Percentiles rank a stretch among this genome's conserved stretches.
These are phyloP conservation scores for Solanum appendiculatum DNA, from an alignment of 257 asterid species.

Conservation along the genomic window DNA sequence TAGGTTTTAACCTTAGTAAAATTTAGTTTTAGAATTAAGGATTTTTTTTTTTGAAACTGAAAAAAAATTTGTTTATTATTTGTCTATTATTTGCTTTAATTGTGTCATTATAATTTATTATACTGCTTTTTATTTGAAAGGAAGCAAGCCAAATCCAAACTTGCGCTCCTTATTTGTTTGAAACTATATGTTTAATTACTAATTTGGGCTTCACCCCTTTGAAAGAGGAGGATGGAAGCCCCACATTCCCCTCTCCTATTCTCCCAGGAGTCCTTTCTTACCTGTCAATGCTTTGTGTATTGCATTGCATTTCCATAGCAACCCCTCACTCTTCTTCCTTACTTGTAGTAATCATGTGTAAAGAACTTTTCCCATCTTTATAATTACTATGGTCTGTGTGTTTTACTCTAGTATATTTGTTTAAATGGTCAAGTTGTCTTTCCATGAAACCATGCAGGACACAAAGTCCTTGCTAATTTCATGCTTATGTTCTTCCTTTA, in stretches of 20 bases:
- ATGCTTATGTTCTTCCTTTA: background rate
- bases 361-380: background rate
- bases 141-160: no score
- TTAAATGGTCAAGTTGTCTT: background rate
- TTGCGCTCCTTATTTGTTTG: no score
- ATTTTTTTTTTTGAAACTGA: no score
- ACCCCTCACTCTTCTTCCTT: background rate
- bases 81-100: no score
- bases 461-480: background rate
- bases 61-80: no score
- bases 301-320: background rate
- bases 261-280: background rate
- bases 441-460: background rate
- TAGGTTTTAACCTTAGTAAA: no score
- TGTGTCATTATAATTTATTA: no score
- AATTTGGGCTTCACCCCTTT: background rate
- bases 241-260: background rate
- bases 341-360: background rate
- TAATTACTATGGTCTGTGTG: background rate
- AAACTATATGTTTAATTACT: no score
- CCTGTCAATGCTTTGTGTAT: background rate
- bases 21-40: no score
- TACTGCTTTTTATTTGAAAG: no score
- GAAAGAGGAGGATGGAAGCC: background rate
- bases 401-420: background rate